phyloP scores from a whole-genome alignment of 306 rosid genomes.

The Calophaca sinica region DNA sequence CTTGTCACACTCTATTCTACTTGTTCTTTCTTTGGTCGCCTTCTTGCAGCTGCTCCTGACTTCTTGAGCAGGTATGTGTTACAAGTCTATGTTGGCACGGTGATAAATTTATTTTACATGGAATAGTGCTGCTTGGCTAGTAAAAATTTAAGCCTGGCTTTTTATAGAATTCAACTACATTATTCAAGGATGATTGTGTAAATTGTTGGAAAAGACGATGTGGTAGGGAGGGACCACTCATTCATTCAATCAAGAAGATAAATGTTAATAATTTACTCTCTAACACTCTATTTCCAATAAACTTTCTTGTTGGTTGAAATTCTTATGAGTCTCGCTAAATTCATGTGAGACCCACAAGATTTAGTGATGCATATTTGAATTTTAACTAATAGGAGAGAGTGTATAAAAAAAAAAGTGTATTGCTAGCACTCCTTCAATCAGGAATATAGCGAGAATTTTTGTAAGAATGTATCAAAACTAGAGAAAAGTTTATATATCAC shows the following conservation, averaged over 20 bases:
- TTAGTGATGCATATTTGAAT: too few species aligned
- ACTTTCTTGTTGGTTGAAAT: too few species aligned
- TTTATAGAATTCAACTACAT: neutral
- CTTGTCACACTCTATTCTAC: slow-evolving; percentile 84
- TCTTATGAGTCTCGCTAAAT: too few species aligned
- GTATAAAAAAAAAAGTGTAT: too few species aligned
- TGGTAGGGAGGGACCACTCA: neutral
- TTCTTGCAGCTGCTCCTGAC: slow-evolving; percentile 83
- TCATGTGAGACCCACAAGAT: too few species aligned
- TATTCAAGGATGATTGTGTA: neutral
- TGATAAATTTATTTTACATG: neutral
- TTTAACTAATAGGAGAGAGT: too few species aligned
- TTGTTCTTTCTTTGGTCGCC: slow-evolving; percentile 87
- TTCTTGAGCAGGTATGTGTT: slow-evolving; percentile 68
- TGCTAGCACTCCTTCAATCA: too few species aligned
- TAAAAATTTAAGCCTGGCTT: neutral
- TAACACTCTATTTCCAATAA: too few species aligned
- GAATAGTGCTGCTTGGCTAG: neutral
- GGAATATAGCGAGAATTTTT: too few species aligned
- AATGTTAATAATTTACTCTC: too few species aligned
- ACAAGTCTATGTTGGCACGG: neutral
- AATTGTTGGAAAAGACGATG: neutral
- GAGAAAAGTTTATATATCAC: too few species aligned
- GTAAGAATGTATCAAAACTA: neutral
- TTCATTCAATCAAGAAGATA: neutral